phyloP scores from a whole-genome alignment of 192 early-diverging fungal genomes.

The Lobulomyces angularis region DNA sequence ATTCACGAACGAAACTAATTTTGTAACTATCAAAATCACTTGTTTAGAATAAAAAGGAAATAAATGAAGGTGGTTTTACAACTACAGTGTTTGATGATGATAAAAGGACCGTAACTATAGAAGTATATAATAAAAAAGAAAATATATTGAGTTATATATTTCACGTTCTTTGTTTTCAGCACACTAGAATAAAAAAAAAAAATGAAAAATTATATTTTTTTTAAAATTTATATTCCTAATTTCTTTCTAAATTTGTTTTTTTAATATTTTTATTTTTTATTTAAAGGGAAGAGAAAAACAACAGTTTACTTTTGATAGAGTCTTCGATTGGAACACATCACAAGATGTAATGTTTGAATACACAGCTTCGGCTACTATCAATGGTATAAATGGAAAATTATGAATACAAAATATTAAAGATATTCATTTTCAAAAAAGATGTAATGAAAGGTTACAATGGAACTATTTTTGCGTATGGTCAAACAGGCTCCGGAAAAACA shows the following conservation, averaged over 20 bases:
- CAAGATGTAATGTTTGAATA: constrained; percentile 86
- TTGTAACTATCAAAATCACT: no score
- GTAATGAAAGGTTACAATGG: constrained; percentile 96
- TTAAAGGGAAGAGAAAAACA: constrained; percentile 42
- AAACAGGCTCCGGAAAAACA: constrained; percentile 96
- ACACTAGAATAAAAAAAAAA: constrained; percentile 4
- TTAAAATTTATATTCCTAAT: not conserved
- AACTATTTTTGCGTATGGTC: constrained; percentile 98
- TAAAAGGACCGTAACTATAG: constrained; percentile 51
- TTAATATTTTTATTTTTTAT: constrained; percentile 4
- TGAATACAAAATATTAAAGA: not conserved
- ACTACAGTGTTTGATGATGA: constrained; percentile 69
- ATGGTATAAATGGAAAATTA: constrained; percentile 47
- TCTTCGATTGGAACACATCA: constrained; percentile 72
- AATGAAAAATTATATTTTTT: not conserved
- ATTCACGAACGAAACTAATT: no score
- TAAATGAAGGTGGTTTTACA: constrained; percentile 77
- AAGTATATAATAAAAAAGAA: constrained; percentile 15
- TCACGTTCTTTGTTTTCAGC: constrained; percentile 15
- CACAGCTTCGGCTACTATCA: constrained; percentile 79
- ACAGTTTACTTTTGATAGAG: constrained; percentile 80
- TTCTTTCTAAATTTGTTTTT: not conserved
- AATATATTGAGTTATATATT: constrained; percentile 21
- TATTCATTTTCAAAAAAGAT: constrained; percentile 59
- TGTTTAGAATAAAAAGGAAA: constrained; percentile 83